A percentile compares a stretch with the other conserved stretches of the same genome.
phyloP scores from a whole-genome alignment of 2,329 filamentous ascomycete species.

The Paecilomyces formosus region DNA sequence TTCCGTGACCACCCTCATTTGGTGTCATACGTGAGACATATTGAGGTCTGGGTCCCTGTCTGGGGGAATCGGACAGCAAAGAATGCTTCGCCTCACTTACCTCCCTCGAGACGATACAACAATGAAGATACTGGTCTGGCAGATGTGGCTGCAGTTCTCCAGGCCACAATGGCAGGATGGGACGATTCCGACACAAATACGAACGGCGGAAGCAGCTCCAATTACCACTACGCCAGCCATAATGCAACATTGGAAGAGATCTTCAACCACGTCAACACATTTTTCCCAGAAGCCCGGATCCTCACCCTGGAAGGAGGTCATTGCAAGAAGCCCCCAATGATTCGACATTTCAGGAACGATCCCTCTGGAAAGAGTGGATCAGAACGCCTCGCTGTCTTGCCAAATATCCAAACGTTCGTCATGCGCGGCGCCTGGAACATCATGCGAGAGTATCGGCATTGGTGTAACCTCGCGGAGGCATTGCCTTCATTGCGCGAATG shows the following conservation, averaged over 20 bases:
- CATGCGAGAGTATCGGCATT: conserved; percentile 57
- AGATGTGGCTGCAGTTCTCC: conserved; percentile 14
- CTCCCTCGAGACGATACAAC: conserved; percentile 16
- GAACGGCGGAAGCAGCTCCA: conserved; percentile 16
- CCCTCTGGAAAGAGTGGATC: conserved; percentile 18
- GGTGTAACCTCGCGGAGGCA: conserved; percentile 53
- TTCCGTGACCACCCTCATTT: conserved; percentile 55
- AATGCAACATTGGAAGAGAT: conserved; percentile 66
- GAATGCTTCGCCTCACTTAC: conserved; percentile 36
- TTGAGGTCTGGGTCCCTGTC: conserved; percentile 72
- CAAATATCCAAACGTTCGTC: conserved; percentile 58
- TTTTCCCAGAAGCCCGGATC: conserved; percentile 55
- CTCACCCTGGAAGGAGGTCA: conserved; percentile 71
- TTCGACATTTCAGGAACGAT: conserved; percentile 47
- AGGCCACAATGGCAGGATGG: conserved; percentile 16
- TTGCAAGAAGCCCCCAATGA: conserved; percentile 65
- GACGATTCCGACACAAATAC: conserved; percentile 16
- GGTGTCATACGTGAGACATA: conserved; percentile 58
- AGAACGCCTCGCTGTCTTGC: conserved; percentile 40
- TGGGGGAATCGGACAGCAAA: conserved; percentile 51
- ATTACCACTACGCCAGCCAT: conserved; percentile 37
- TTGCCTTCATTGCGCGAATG: conserved; percentile 57
- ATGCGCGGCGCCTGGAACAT: conserved; percentile 74
- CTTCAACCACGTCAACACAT: conserved; percentile 54
- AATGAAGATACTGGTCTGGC: conserved; percentile 15